Evolutionary conservation across 352 stramenopile genomes (phyloP), one percentile per base, ranked within the genome.

Genomic region (Globisporangium irregulare): DNA sequence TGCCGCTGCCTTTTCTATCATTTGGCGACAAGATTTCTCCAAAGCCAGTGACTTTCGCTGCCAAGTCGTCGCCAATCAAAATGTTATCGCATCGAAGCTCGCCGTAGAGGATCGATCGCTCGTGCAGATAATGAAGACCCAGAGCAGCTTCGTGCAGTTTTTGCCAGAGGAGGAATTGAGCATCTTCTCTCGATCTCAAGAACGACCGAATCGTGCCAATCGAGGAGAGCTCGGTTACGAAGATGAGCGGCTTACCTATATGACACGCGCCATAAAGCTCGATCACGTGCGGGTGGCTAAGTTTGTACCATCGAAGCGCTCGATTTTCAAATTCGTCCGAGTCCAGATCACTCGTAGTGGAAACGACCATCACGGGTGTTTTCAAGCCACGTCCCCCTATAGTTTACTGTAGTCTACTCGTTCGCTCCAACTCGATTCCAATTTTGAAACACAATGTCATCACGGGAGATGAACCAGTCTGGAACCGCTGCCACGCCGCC

Each of bases 41-140:
- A 7, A 59, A 59, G 0, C 54, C 54, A 41, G 27, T 7, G 0
- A 59, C 18, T 15, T 41, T 59, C 6, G 27, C 27, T 15, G 27
- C 25, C 7, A 59, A 25, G 36, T 41, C 27, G 14, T 25, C 36
- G 2, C 15, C 27, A 15, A 59, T 41, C 5, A 59, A 2, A 24
- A 59, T 59, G 25, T 25, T 59, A 29, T 59, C 54, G 25, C 54
- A 59, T n/a, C 54, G 54, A 14, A 59, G 27, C 15, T 59, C 27
- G 5, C 54, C 27, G 9, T 41, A 18, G 14, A 59, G 2, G 27
- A 59, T 59, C 7, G 27, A 18, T 14, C 27, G 27, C 54, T 59
- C 25, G 7, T 41, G 54, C 1, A 59, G 15, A 15, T 59, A 59
- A 1, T 59, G 54, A 15, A 59, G 22, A 12, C 54, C 27, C 27